Base-by-base conservation (phyloP, 225 moss, liverwort and hornwort genomes). In the Thuidium tamariscinum region DNA sequence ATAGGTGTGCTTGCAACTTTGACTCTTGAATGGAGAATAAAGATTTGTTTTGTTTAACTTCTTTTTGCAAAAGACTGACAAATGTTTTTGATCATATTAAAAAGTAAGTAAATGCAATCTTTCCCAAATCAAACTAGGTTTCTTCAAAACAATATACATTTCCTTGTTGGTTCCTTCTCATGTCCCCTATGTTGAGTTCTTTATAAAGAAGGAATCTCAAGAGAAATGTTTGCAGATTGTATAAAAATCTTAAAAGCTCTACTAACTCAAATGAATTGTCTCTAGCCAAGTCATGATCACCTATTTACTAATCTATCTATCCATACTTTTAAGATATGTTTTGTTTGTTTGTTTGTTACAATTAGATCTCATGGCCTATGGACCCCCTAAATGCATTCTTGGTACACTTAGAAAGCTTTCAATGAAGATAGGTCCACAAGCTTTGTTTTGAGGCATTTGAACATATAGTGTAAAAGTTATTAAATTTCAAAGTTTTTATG, bases 41-140 rank as follows among this genome's bases (percentile, higher is more conserved):
- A 16, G 3, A 48, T 49, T 34, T 0, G 1, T 80, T 32, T 15
- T 6, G 6, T 23, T n/a, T n/a, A n/a, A n/a, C n/a, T n/a, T 17
- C 0, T 63, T 2, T 25, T n/a, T 48, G 48, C 7, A 63, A 76
- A 36, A 25, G 37, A 16, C 10, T 9, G 34, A 37, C n/a, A n/a
- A n/a, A n/a, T n/a, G n/a, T n/a, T n/a, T n/a, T n/a, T n/a, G n/a
- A n/a, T n/a, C n/a, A n/a, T n/a, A n/a, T n/a, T 49, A 8, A 49
- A 26, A 8, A 65, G 3, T 1, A 72, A 29, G 1, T 11, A 3
- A 64, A 65, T 25, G 23, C 49, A 65, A 49, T 49, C 2, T 7
- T 0, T 34, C 0, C 7, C 4, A 32, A 49, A 49, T 1, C 20
- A 0, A 34, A 49, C 1, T 32, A 18, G 7, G 0, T 7, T 49